Conservation (phyloP, 164 flowering plant species). For the Amborella trichopoda region DNA sequence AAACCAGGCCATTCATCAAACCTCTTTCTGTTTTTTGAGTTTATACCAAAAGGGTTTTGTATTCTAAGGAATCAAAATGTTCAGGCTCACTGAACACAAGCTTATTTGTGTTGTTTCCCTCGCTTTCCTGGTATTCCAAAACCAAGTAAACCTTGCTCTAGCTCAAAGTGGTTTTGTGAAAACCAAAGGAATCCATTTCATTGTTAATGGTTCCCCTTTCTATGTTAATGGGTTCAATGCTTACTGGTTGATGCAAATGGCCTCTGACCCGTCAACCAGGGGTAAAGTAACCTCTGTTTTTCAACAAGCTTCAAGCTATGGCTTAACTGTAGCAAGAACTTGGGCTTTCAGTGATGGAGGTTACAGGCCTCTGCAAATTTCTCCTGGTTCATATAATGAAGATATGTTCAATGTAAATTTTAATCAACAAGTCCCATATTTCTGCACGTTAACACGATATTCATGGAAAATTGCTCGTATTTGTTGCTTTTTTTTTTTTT, state of each 20-base stretch:
- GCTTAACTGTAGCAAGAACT: constrained; percentile 38
- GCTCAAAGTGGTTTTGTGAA: constrained; percentile 1
- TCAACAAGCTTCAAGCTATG: constrained; percentile 25
- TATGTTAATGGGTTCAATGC: constrained; percentile 20
- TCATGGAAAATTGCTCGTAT: neutral
- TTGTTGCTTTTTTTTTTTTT: neutral
- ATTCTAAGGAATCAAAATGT: no score
- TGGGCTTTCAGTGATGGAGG: constrained; percentile 68
- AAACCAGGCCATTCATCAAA: no score
- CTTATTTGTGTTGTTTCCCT: neutral
- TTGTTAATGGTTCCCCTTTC: constrained; percentile 10
- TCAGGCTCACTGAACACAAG: no score
- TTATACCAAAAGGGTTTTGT: no score
- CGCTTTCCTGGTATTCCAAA: constrained; percentile 1
- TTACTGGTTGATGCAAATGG: constrained; percentile 35
- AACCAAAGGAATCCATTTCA: constrained; percentile 16
- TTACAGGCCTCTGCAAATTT: constrained; percentile 23
- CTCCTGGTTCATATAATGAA: constrained; percentile 43
- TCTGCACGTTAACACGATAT: neutral
- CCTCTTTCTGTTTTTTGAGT: no score
- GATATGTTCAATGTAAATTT: constrained; percentile 31
- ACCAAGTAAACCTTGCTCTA: neutral
- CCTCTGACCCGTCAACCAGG: constrained; percentile 25
- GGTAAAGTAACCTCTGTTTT: constrained; percentile 24
- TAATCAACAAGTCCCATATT: neutral